Percentiles rank a stretch among this genome's conserved stretches.
Evolutionary conservation across 768 basidiomycete species (phyloP).

Genomic region (Boletus subcaerulescens): DNA sequence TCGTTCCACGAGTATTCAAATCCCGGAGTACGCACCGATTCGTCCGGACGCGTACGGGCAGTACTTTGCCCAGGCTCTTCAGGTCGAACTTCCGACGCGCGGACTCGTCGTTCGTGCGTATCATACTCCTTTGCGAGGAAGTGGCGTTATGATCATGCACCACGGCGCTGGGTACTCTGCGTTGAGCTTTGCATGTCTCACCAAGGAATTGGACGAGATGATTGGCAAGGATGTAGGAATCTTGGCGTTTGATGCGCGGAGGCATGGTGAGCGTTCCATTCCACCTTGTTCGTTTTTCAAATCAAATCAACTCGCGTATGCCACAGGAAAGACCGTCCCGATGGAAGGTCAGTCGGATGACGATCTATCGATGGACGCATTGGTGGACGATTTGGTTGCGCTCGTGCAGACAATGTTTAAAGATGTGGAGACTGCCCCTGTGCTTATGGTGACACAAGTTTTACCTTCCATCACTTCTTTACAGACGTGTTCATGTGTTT

Average conservation of each 20-base stretch:
- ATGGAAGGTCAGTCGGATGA: slow-evolving; percentile 23
- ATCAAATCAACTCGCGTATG: neutral
- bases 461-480: neutral
- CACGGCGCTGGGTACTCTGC: slow-evolving; percentile 95
- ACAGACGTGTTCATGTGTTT: neutral
- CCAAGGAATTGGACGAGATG: slow-evolving; percentile 66
- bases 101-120: slow-evolving; percentile 76
- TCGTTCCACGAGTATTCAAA: slow-evolving; percentile 39
- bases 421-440: slow-evolving; percentile 58
- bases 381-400: slow-evolving; percentile 72
- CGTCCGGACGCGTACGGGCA: slow-evolving; percentile 53
- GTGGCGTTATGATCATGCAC: slow-evolving; percentile 83
- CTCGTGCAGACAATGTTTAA: slow-evolving; percentile 71
- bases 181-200: slow-evolving; percentile 85
- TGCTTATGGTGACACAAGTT: slow-evolving; percentile 54
- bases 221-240: slow-evolving; percentile 76
- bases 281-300: neutral
- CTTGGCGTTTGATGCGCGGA: slow-evolving; percentile 75
- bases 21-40: slow-evolving; percentile 70
- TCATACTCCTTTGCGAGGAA: slow-evolving; percentile 63
- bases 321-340: slow-evolving; percentile 26
- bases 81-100: slow-evolving; percentile 63
- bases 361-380: slow-evolving; percentile 62
- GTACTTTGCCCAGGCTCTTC: slow-evolving; percentile 78
- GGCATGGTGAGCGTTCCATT: slow-evolving; percentile 65